Evolutionary conservation across 306 rosid genomes (phyloP).

Genomic region (Sechiopsis laciniata): DNA sequence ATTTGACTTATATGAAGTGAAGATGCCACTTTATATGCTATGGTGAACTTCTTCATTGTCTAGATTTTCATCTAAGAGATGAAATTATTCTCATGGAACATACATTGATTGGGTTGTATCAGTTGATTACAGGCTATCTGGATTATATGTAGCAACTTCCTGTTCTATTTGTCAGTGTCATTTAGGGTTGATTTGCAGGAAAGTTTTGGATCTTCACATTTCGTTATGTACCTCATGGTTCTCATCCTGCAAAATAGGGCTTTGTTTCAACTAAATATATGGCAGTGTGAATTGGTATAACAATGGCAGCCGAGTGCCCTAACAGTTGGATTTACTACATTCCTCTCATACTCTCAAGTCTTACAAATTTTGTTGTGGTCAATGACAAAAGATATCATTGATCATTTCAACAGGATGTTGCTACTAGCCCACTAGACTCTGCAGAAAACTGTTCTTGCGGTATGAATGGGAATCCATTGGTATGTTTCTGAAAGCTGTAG

Average conservation of each 20-base stretch:
- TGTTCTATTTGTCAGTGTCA: constrained; percentile 20
- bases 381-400: constrained; percentile 10
- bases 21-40: background rate
- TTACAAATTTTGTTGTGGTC: constrained; percentile 4
- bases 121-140: background rate
- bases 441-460: background rate
- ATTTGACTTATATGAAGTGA: background rate
- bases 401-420: constrained; percentile 6
- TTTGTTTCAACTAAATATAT: constrained; percentile 1
- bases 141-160: constrained; percentile 1
- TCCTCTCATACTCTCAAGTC: background rate
- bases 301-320: background rate
- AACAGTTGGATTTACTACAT: constrained; percentile 16
- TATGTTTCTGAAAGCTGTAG: background rate
- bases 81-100: background rate
- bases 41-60: background rate
- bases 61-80: constrained; percentile 9
- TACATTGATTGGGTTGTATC: background rate
- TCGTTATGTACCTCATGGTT: constrained; percentile 20
- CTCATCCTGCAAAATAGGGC: constrained; percentile 22
- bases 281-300: constrained; percentile 12
- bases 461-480: constrained; percentile 1
- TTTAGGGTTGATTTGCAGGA: constrained; percentile 22
- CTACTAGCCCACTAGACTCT: background rate
- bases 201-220: constrained; percentile 25